Base-by-base conservation (phyloP, 352 stramenopile genomes). In the Globisporangium cylindrosporum region DNA sequence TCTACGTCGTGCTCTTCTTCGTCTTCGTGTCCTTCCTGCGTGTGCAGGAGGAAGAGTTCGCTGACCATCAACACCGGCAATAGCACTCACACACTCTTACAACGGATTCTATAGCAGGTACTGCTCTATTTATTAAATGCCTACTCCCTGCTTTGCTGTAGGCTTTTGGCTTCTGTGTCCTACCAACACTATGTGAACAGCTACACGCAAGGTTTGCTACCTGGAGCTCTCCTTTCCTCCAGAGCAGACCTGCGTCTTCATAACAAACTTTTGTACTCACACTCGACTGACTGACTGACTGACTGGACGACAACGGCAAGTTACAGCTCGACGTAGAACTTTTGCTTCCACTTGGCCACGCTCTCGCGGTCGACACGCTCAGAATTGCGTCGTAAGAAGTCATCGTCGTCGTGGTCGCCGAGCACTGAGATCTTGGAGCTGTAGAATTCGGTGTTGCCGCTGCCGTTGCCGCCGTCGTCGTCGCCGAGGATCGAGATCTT, bases 1-100 rank as follows among this genome's bases (percentile, higher is more conserved):
- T 90, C 74, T 88, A 90, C 77, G 76, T 88, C 62, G 36, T 68
- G 57, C 76, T 90, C 46, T 90, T 90, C 61, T 75, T 84, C 66
- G 71, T 81, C 25, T 82, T 88, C 24, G 79, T 90, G 24, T 80
- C 80, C 54, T 90, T 90, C 68, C 72, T 90, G 22, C 79, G 81
- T 24, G 76, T 90, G 0, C 76, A 90, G 69, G 81, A 90, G 55
- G 77, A 85, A 67, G 77, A 86, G 43, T 87, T 84, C 41, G 77
- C 75, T 54, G 46, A 72, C 46, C n/a, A 80, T 62, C 14, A 53
- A 10, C 46, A 62, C 53, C 24, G 29, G 29, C n/a, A 34, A 1
- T 18, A 48, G 34, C 22, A 24, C 22, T 24, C 22, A 24, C 22
- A 24, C 22, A 24, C 22, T 24, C 22, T 24, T 24, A 24, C 22